Evolutionary conservation across 371 early-diverging fungal species (phyloP).

Genomic region (Mortierella sp.): DNA sequence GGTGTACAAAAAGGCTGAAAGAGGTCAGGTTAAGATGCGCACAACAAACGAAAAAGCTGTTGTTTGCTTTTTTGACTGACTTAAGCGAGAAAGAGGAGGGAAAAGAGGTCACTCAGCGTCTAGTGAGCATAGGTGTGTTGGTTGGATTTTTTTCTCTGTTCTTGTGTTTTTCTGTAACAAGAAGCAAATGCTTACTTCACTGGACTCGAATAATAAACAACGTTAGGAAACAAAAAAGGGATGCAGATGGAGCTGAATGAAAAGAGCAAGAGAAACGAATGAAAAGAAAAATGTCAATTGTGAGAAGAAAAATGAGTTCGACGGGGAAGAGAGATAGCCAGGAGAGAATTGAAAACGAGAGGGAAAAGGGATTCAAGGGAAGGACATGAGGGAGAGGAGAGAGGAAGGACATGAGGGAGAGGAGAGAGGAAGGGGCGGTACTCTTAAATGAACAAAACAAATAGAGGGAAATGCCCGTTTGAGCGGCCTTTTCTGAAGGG

Average conservation of each 20-base stretch:
- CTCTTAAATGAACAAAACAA: constrained; percentile 11
- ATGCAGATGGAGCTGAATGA: too few relatives aligned
- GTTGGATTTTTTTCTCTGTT: not conserved
- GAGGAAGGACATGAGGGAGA: not conserved
- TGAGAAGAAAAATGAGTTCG: not conserved
- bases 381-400: not conserved
- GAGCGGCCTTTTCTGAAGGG: not conserved
- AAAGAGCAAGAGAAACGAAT: not conserved
- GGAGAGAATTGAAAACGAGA: not conserved
- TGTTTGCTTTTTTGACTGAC: not conserved
- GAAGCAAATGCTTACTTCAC: not conserved
- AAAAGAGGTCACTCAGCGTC: not conserved
- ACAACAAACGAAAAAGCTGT: not conserved
- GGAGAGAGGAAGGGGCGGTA: not conserved
- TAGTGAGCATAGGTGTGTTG: constrained; percentile 8
- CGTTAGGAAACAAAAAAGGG: not conserved
- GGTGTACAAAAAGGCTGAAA: not conserved
- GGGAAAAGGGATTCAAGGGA: not conserved
- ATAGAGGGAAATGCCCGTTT: not conserved
- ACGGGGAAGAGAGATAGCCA: too few relatives aligned
- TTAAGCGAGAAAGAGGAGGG: not conserved
- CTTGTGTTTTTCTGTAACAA: not conserved
- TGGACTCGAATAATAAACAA: not conserved
- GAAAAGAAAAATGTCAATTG: not conserved
- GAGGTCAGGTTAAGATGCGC: not conserved